These are phyloP conservation scores for Amanita fuliginea DNA, from an alignment of 768 basidiomycete genomes.

Conservation along the genomic window DNA sequence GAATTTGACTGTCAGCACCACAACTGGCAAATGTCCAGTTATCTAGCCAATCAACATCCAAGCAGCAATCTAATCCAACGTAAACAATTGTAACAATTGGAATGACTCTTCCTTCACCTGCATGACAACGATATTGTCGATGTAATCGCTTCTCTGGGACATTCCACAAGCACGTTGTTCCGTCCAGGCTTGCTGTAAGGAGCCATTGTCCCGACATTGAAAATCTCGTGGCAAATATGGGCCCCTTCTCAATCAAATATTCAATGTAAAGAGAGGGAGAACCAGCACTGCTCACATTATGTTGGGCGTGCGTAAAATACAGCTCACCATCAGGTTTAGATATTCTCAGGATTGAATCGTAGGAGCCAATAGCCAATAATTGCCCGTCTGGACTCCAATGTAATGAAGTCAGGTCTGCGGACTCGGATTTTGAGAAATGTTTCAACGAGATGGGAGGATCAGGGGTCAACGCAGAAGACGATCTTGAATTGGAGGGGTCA, in stretches of 20 bases:
- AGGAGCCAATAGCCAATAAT: constrained; percentile 68
- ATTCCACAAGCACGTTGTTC: constrained; percentile 73
- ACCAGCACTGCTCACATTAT: constrained; percentile 39
- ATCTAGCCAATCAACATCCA: constrained; percentile 75
- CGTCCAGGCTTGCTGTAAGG: constrained; percentile 68
- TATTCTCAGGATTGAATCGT: constrained; percentile 62
- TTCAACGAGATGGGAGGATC: constrained; percentile 33
- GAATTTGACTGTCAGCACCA: constrained; percentile 57
- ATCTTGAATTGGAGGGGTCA: constrained; percentile 19
- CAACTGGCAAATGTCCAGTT: constrained; percentile 63
- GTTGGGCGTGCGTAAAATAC: constrained; percentile 52
- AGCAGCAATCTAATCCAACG: constrained; percentile 42
- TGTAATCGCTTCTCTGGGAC: constrained; percentile 47
- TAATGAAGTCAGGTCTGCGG: constrained; percentile 62
- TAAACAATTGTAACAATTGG: constrained; percentile 1
- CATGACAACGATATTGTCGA: constrained; percentile 55
- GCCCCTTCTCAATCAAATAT: constrained; percentile 46
- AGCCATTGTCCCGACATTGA: constrained; percentile 67
- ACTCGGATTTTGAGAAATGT: constrained; percentile 32
- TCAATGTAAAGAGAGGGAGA: constrained; percentile 12
- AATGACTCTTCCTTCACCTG: constrained; percentile 30
- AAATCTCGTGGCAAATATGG: constrained; percentile 72
- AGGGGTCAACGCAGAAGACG: constrained; percentile 21
- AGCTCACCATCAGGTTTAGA: constrained; percentile 48
- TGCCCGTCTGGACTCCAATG: constrained; percentile 72